Base-by-base conservation (phyloP, 176 grass and related monocot species). In the Carex cristatella region DNA sequence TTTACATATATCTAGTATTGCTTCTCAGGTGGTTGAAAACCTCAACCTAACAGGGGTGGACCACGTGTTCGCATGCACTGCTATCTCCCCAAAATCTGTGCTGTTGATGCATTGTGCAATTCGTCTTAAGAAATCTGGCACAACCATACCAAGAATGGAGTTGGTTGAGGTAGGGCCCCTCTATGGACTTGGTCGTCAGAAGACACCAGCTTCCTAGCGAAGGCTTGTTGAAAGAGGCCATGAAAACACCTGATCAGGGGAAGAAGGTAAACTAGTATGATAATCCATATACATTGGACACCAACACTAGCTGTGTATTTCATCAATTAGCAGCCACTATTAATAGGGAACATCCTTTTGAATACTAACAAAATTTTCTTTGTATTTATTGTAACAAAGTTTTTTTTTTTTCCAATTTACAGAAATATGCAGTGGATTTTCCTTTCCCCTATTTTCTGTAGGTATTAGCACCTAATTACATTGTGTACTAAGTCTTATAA, bases 101-200 rank as follows among this genome's bases (percentile, higher is more conserved):
- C 83, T 92, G 70, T 85, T 98, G 84, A 91, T 79, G 81, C 93
- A 95, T 69, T 98, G 93, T 85, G 93, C 93, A 84, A 85, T 95
- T 57, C 86, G 85, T 28, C 91, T 95, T 8, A 95, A 95, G 88
- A 91, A 84, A 80, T 98, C 96, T 0, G 96, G 93, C 71, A 94
- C 96, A 16, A 19, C 89, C 32, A 83, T 98, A 83, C 93, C 96
- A 68, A 93, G 91, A 82, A 95, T 98, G 88, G 96, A 98, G 70
- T 84, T 98, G 76, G 89, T 95, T 69, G 95, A 98, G 89, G 95
- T 98, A 65, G 95, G 95, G 95, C 27, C 93, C 95, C 19, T 95
- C 91, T 5, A 94, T 98, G 89, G 95, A 98, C 74, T 81, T 98
- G 69, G 86, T 92, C 13, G 76, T 98, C 65, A 92, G 89, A 13